Percentiles rank a stretch among this genome's conserved stretches.
Conservation (phyloP, 2,329 filamentous ascomycete species). For the Fusarium nodosum region DNA sequence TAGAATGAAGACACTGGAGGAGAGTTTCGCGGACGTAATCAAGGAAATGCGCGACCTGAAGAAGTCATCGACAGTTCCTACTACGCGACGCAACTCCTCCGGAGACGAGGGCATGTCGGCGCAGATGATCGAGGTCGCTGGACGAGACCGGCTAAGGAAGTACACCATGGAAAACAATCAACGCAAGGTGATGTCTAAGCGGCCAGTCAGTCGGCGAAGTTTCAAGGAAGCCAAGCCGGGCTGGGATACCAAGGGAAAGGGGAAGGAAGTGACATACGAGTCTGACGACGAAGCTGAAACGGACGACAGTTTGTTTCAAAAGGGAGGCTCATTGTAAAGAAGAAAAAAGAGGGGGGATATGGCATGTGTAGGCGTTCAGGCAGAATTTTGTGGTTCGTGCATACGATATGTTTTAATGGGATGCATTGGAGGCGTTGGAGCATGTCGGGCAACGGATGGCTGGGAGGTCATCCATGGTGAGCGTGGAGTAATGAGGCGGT, state of each 20-base stretch:
- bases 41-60: slow-evolving; percentile 79
- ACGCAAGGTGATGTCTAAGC: slow-evolving; percentile 50
- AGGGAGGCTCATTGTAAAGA: slow-evolving; percentile 60
- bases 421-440: slow-evolving; percentile 44
- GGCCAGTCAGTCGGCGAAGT: slow-evolving; percentile 59
- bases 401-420: slow-evolving; percentile 22
- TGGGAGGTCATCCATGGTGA: slow-evolving; percentile 13
- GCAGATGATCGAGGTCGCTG: slow-evolving; percentile 55
- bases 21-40: slow-evolving; percentile 89
- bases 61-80: slow-evolving; percentile 61
- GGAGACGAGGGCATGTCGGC: slow-evolving; percentile 56
- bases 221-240: slow-evolving; percentile 57
- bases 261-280: slow-evolving; percentile 60
- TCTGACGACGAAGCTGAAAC: slow-evolving; percentile 55
- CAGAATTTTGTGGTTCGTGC: slow-evolving; percentile 22
- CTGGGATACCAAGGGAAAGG: slow-evolving; percentile 61
- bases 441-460: slow-evolving; percentile 12
- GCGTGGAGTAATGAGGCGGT: slow-evolving; percentile 42
- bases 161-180: slow-evolving; percentile 45
- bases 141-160: slow-evolving; percentile 49
- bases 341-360: slow-evolving; percentile 10
- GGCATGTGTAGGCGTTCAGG: slow-evolving; percentile 35
- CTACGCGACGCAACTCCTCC: slow-evolving; percentile 66
- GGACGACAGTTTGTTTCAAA: slow-evolving; percentile 50
- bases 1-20: slow-evolving; percentile 92